These are phyloP conservation scores for Coniochaeta sp. DNA, from an alignment of 2,329 filamentous ascomycete species.

Conservation along the genomic window DNA sequence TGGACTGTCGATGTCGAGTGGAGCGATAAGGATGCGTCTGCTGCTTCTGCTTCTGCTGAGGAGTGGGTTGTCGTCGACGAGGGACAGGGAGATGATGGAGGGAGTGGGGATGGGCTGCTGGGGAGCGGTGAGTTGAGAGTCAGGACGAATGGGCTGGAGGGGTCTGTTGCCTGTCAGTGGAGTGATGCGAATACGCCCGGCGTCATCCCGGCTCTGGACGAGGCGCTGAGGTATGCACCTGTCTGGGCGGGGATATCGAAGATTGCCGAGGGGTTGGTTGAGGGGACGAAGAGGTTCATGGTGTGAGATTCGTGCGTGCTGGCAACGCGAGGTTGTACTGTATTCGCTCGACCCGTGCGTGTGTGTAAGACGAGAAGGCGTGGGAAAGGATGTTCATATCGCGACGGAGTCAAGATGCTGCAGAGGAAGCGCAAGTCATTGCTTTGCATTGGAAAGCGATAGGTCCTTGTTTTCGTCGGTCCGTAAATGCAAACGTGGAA, in stretches of 20 bases:
- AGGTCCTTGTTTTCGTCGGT: background rate
- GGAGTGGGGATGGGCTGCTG: background rate
- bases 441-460: background rate
- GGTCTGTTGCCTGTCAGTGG: constrained; percentile 74
- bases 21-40: constrained; percentile 26
- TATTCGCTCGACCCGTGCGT: background rate
- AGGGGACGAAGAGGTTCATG: constrained; percentile 65
- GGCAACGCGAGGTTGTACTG: background rate
- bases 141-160: constrained; percentile 41
- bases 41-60: background rate
- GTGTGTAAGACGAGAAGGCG: background rate
- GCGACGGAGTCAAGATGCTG: background rate
- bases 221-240: constrained; percentile 69
- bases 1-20: constrained; percentile 74
- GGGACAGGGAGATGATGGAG: background rate
- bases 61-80: background rate
- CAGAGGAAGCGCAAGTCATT: background rate
- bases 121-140: constrained; percentile 20
- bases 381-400: background rate
- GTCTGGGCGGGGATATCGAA: constrained; percentile 76
- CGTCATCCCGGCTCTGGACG: constrained; percentile 76
- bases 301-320: constrained; percentile 24
- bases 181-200: constrained; percentile 70
- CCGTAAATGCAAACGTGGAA: background rate
- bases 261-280: constrained; percentile 68